These are phyloP conservation scores for Pseudogymnoascus sp. DNA, from an alignment of 2,329 filamentous ascomycete genomes.

Conservation along the genomic window DNA sequence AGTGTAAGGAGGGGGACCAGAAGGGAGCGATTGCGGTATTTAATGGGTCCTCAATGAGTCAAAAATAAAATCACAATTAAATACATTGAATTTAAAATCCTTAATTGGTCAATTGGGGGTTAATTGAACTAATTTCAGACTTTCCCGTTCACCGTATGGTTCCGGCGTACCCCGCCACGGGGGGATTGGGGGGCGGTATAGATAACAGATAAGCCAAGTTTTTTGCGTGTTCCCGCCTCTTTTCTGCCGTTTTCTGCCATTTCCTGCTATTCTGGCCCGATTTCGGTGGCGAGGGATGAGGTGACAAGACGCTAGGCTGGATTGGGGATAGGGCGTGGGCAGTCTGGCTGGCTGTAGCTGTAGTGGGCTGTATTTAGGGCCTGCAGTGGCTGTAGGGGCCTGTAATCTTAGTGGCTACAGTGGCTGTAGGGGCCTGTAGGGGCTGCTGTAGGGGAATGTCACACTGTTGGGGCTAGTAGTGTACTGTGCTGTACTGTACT, in stretches of 20 bases:
- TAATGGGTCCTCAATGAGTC: background rate
- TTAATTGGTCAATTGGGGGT: background rate
- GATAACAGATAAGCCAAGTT: constrained; percentile 2
- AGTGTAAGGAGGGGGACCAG: background rate
- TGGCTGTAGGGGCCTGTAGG: background rate
- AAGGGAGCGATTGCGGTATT: background rate
- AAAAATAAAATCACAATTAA: too few species aligned
- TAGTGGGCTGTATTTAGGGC: too few species aligned
- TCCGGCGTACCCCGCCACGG: constrained; percentile 4
- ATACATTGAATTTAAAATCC: background rate
- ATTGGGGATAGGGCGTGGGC: background rate
- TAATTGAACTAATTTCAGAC: too few species aligned
- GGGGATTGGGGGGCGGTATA: background rate
- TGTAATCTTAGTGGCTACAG: too few species aligned
- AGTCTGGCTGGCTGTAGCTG: background rate
- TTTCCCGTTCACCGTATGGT: background rate
- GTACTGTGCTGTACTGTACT: too few species aligned
- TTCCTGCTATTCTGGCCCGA: background rate
- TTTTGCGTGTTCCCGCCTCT: background rate
- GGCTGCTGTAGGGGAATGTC: background rate
- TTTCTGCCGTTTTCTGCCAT: background rate
- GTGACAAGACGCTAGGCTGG: background rate
- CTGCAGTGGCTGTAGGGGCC: too few species aligned
- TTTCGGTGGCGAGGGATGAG: background rate
- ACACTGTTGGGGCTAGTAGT: background rate